Base-by-base conservation (phyloP, 768 basidiomycete species). In the Pseudohyphozyma bogoriensis region DNA sequence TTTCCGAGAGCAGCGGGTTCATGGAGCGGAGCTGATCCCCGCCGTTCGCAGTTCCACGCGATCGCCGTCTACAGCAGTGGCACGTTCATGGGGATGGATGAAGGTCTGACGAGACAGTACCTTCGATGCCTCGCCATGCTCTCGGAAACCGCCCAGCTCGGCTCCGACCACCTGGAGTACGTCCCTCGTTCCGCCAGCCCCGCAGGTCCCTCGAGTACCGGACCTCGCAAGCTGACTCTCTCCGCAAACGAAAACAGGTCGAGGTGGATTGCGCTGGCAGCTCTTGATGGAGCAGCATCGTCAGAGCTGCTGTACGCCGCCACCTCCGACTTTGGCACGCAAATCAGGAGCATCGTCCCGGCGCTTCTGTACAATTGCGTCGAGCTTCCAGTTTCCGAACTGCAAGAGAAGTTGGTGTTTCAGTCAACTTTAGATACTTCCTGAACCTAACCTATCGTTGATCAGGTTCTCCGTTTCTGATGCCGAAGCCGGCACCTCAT, bases 231-330 rank as follows among this genome's bases (percentile, higher is more conserved):
- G 50, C 51, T 52, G 13, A 52, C 16, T 2, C 3, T n/a, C 42
- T n/a, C 13, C 36, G 29, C 26, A 16, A 16, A 1, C 29, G 10
- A 4, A 13, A 4, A 0, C 59, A 66, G 61, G 8, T 63, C 56
- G 0, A 51, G 62, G 2, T 26, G 11, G 6, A 33, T 63, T 35
- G 65, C 65, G 1, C 52, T 63, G 10, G 32, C 50, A 28, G 61
- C 61, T 4, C 55, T 66, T 5, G 35, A 57, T 3, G 65, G 55
- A 1, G 59, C 59, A 0, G 65, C 47, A 1, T 29, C 32, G 2
- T 66, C 65, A 3, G 65, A 66, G 26, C 40, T 55, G 10, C 49
- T 66, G 15, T 53, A 52, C 39, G 13, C 56, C 18, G 56, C 61
- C 0, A 47, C 60, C 1, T 20, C 39, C 22, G 61, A 60, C n/a